Conservation (phyloP, 345 rosid genomes). For the Camelina laxa region DNA sequence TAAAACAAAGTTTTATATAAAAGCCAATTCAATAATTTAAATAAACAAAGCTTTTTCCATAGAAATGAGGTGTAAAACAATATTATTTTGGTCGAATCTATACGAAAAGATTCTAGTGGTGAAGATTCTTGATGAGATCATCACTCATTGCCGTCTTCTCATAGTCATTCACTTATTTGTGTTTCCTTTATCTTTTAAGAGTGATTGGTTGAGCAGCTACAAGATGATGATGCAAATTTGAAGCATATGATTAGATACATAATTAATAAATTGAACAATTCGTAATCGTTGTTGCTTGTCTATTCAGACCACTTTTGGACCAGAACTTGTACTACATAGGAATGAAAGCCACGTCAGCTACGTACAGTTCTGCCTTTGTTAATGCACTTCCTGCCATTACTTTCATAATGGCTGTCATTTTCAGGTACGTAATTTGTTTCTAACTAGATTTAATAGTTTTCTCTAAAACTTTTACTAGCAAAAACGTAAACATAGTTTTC, state of each 20-base stretch:
- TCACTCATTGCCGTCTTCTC: slow-evolving; percentile 15
- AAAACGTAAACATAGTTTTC: too few species aligned
- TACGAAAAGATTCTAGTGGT: slow-evolving; percentile 22
- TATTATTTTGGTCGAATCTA: neutral
- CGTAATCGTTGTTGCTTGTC: slow-evolving; percentile 26
- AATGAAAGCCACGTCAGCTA: slow-evolving; percentile 86
- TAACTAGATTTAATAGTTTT: neutral
- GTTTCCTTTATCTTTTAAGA: slow-evolving; percentile 10
- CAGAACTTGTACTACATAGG: slow-evolving; percentile 85
- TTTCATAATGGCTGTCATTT: slow-evolving; percentile 79
- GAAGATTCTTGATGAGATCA: slow-evolving; percentile 37
- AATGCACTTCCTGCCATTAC: slow-evolving; percentile 91
- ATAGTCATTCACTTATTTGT: neutral
- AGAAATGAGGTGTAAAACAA: neutral
- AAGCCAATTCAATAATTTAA: neutral
- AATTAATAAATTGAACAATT: slow-evolving; percentile 2
- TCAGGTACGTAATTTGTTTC: slow-evolving; percentile 72
- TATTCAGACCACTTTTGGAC: slow-evolving; percentile 83
- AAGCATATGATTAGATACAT: slow-evolving; percentile 18
- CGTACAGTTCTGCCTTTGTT: slow-evolving; percentile 68
- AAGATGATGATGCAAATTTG: slow-evolving; percentile 25
- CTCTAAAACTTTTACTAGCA: neutral
- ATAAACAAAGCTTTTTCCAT: neutral
- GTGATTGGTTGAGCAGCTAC: neutral
- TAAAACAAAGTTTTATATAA: too few species aligned